Conservation (phyloP, 2,329 filamentous ascomycete species). For the Chaetomium globosum region DNA sequence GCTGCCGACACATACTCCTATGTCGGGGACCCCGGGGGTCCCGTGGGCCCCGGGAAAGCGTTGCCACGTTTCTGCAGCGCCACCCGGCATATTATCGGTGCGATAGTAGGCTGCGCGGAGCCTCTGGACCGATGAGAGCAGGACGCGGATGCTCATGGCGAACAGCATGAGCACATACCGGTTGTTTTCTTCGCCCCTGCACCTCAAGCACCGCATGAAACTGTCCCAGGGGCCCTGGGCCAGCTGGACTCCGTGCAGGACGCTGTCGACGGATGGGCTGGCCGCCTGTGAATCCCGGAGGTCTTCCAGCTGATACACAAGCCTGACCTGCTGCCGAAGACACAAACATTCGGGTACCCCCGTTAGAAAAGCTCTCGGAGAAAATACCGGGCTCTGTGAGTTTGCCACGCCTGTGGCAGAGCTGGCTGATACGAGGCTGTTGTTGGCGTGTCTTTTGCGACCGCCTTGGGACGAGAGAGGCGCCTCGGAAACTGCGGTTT, state of each 20-base stretch:
- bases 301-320: neutral
- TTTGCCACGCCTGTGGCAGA: neutral
- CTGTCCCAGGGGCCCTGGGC: neutral
- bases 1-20: neutral
- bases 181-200: neutral
- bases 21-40: neutral
- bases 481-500: neutral
- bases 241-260: neutral
- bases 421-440: neutral
- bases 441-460: neutral
- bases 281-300: neutral
- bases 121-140: neutral
- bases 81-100: neutral
- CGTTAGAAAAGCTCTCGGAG: neutral
- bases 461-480: neutral
- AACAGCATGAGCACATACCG: neutral
- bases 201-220: neutral
- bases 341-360: neutral
- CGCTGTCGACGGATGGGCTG: conserved; percentile 4
- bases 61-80: neutral
- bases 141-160: neutral
- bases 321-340: neutral
- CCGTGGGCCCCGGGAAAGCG: neutral
- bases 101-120: neutral
- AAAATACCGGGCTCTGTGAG: neutral